Base-by-base conservation (phyloP, 345 rosid genomes). In the Firmiana major region DNA sequence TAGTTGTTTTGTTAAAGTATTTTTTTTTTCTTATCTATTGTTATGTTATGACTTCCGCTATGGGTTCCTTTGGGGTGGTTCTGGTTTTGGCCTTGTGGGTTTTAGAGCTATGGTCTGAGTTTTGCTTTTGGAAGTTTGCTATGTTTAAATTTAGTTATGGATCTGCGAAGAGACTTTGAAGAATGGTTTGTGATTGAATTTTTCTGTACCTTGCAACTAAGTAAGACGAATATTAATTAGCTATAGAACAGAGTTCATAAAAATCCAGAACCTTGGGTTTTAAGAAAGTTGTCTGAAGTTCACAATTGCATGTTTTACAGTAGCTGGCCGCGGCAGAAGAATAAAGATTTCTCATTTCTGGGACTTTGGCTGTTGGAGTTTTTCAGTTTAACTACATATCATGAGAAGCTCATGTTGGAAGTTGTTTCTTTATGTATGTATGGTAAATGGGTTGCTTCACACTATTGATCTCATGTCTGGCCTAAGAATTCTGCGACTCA, bases 301-400 rank as follows among this genome's bases (percentile, higher is more conserved):
- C 74, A 74, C 36, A 34, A 64, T 38, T 68, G 6, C 40, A 63
- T 79, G 49, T 63, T 63, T 34, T 78, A 71, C 64, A 43, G 57
- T 67, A 77, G 83, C 66, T 87, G 80, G 77, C 73, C 60, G 45
- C 43, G 38, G 78, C 15, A 21, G 49, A 63, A 57, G 43, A 57
- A 31, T 7, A 6, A 63, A 63, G 67, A 17, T 34, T 63, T 31
- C 43, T 79, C 43, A 17, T 16, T 63, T 63, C 43, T 79, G 69
- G 51, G 82, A 74, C 66, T 75, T 64, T 69, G 1, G 59, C 80
- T 75, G 80, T 59, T 10, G 84, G 80, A 81, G 59, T 45, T 74
- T 58, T 77, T 79, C 79, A 81, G 75, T 73, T 72, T 59, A 43
- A 74, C 10, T 70, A 2, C 10, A 42, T 28, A 6, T 78, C 74